Conservation (phyloP, 768 basidiomycete genomes). For the Coprinellus aureogranulatus region DNA sequence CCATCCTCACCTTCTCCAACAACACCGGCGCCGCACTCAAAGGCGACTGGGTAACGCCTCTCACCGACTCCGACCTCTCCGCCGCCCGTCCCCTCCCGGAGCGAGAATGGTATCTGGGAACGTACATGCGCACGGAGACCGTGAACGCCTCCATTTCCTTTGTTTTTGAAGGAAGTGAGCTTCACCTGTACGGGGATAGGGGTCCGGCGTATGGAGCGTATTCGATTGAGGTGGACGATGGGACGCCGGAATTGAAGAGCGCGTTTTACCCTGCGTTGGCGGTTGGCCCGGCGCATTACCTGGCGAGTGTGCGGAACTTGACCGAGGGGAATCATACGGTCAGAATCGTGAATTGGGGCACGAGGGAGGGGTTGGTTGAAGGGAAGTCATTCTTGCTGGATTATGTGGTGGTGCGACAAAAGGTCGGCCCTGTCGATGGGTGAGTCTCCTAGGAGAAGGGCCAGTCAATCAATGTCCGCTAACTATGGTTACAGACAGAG, state of each 20-base stretch:
- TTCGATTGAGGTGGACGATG: constrained; percentile 1
- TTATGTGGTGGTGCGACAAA: constrained; percentile 8
- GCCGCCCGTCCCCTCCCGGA: background rate
- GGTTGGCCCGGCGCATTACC: background rate
- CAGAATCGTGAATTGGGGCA: constrained; percentile 3
- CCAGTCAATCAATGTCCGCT: background rate
- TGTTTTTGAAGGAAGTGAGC: constrained; percentile 6
- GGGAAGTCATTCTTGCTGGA: constrained; percentile 4
- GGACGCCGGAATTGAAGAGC: background rate
- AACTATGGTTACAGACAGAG: background rate
- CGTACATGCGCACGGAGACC: constrained; percentile 4
- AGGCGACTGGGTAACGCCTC: constrained; percentile 6
- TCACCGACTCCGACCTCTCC: background rate
- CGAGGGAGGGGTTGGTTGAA: constrained; percentile 5
- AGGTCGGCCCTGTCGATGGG: constrained; percentile 1
- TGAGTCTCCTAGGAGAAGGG: background rate
- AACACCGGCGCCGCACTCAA: background rate
- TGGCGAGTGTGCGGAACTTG: constrained; percentile 2
- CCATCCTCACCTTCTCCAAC: constrained; percentile 6
- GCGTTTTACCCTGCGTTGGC: background rate
- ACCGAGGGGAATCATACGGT: constrained; percentile 6
- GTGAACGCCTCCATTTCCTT: constrained; percentile 2
- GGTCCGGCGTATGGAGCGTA: constrained; percentile 9
- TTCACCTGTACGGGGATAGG: constrained; percentile 7
- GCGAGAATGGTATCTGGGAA: constrained; percentile 5